Evolutionary conservation across 495 filamentous ascomycete genomes (phyloP).

Genomic region (Hyaloscypha hepaticicola): DNA sequence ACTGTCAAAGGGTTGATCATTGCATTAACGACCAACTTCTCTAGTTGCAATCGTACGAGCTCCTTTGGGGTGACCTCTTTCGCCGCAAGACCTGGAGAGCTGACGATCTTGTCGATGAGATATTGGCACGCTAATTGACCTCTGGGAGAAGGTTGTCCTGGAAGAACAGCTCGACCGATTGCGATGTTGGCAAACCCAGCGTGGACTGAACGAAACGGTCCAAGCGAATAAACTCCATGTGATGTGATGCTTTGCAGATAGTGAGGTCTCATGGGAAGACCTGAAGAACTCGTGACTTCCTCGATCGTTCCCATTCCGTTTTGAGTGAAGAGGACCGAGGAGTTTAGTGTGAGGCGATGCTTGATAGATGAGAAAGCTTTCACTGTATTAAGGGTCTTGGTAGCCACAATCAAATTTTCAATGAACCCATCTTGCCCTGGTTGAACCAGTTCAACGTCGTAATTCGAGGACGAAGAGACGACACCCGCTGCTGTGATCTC

Average conservation of each 20-base stretch:
- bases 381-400: conserved; percentile 63
- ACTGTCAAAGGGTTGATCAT: conserved; percentile 82
- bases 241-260: conserved; percentile 71
- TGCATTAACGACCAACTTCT: conserved; percentile 77
- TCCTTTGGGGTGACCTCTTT: conserved; percentile 42
- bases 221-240: conserved; percentile 62
- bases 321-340: conserved; percentile 74
- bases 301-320: conserved; percentile 75
- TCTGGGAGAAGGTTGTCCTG: neutral
- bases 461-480: neutral
- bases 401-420: conserved; percentile 69
- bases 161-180: conserved; percentile 49
- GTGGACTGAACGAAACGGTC: conserved; percentile 62
- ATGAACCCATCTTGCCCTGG: conserved; percentile 41
- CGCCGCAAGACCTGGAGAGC: conserved; percentile 42
- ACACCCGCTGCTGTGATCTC: conserved; percentile 12
- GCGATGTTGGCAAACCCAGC: conserved; percentile 62
- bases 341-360: conserved; percentile 58
- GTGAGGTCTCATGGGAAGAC: conserved; percentile 54
- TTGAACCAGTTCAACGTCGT: conserved; percentile 18
- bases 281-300: conserved; percentile 56
- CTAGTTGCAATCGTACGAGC: conserved; percentile 61
- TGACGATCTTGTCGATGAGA: conserved; percentile 28
- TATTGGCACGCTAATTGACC: neutral
- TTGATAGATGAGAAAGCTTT: conserved; percentile 57